These are phyloP conservation scores for Calonectria pseudoreteaudii DNA, from an alignment of 2,329 filamentous ascomycete genomes.

Conservation along the genomic window DNA sequence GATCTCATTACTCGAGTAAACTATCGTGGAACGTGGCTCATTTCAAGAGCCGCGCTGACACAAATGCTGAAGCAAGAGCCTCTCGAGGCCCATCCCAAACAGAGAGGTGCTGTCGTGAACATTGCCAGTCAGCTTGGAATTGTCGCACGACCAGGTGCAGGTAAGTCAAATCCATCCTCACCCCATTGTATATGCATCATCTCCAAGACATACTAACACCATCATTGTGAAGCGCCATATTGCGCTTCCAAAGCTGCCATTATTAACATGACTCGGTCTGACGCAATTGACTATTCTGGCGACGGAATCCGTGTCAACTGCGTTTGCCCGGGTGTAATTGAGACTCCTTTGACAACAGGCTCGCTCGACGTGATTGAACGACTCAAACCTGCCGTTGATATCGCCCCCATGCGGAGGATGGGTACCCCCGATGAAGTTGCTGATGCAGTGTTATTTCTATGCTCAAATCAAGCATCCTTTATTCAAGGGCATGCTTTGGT, in stretches of 20 bases:
- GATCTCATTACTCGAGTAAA: conserved; percentile 67
- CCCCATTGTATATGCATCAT: neutral
- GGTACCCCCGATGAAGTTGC: conserved; percentile 62
- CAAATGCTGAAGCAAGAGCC: conserved; percentile 60
- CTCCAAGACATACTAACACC: neutral
- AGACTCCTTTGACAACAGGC: conserved; percentile 59
- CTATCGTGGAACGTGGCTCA: conserved; percentile 63
- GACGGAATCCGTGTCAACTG: conserved; percentile 62
- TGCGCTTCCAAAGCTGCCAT: conserved; percentile 70
- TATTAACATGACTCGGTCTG: conserved; percentile 67
- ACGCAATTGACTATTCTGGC: conserved; percentile 66
- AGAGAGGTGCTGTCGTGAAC: conserved; percentile 63
- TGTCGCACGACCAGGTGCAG: conserved; percentile 57
- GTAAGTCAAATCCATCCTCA: conserved; percentile 10
- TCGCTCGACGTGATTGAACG: conserved; percentile 52
- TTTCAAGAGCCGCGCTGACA: conserved; percentile 55
- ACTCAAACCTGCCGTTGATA: conserved; percentile 56
- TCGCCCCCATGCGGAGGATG: conserved; percentile 64
- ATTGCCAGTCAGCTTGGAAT: conserved; percentile 65
- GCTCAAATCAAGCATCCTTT: conserved; percentile 61
- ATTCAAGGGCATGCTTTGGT: conserved; percentile 64
- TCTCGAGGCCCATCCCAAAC: conserved; percentile 52
- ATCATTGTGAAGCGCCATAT: conserved; percentile 60
- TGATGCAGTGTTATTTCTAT: conserved; percentile 61
- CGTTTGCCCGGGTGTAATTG: conserved; percentile 74